Conservation (phyloP, 2,329 filamentous ascomycete genomes). For the Basipetospora sp. region DNA sequence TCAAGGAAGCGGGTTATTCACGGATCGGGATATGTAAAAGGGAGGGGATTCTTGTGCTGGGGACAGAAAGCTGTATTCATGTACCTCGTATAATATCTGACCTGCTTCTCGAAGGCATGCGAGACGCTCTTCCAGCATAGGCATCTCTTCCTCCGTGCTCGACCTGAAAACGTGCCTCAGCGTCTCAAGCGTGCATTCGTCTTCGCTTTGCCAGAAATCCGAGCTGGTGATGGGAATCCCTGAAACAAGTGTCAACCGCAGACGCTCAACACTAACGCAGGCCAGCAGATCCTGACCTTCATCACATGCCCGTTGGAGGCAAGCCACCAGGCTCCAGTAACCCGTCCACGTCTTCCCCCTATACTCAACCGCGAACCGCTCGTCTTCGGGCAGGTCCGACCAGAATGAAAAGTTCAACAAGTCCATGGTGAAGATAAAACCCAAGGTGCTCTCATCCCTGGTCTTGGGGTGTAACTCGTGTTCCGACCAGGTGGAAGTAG, state of each 20-base stretch:
- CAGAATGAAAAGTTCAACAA: constrained; percentile 94
- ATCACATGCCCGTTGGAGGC: constrained; percentile 72
- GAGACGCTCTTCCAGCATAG: constrained; percentile 64
- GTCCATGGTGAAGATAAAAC: constrained; percentile 96
- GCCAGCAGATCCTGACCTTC: constrained; percentile 39
- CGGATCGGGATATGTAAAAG: background rate
- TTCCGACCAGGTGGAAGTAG: constrained; percentile 69
- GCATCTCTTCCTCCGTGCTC: constrained; percentile 72
- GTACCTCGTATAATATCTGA: constrained; percentile 60
- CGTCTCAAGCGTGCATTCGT: constrained; percentile 59
- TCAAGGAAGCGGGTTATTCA: constrained; percentile 2
- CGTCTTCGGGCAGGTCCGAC: constrained; percentile 55
- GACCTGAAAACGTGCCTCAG: constrained; percentile 72
- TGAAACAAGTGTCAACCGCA: constrained; percentile 18
- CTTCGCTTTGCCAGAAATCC: constrained; percentile 68
- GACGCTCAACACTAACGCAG: constrained; percentile 4
- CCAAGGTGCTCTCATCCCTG: constrained; percentile 64
- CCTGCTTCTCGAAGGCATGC: constrained; percentile 72
- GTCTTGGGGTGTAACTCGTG: constrained; percentile 80
- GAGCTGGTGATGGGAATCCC: constrained; percentile 79
- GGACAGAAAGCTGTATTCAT: too few species aligned
- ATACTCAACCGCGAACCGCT: constrained; percentile 74
- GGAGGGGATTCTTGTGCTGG: background rate
- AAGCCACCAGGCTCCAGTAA: constrained; percentile 86
- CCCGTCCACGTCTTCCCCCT: constrained; percentile 73